Evolutionary conservation across 306 rosid species (phyloP), one percentile per base, ranked within the genome.

Genomic region (Medicago ruthenica): DNA sequence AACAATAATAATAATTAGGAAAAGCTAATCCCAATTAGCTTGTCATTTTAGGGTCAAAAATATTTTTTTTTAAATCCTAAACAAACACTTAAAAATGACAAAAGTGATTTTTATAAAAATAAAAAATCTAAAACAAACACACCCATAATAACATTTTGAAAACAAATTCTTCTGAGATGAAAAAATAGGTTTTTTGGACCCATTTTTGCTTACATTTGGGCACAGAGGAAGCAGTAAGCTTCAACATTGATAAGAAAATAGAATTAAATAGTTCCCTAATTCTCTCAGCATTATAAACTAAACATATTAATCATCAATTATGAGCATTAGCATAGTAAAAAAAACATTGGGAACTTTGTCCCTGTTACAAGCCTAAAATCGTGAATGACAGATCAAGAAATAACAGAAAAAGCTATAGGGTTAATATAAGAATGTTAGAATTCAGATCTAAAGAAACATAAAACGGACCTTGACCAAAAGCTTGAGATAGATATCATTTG

Each of bases 401-500:
- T 47, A 47, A 14, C 14, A 7, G 1, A 21, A 71, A 8, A 12
- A 51, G 48, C 0, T 50, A 10, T 12, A 24, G 10, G 34, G 41
- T 18, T 17, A 47, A 5, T 1, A 54, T 7, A 13, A 9, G 5
- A 1, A 51, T 2, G 24, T 12, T 39, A 41, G 8, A 71, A 21
- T 13, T 16, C 7, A 31, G 67, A 74, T 47, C 70, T 57, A 12
- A 47, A 45, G 12, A 4, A 16, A 45, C 16, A 3, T 31, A 34
- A 67, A 9, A 61, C 37, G 2, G 0, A 85, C 89, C 89, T 85
- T 85, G n/a, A 85, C 89, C 69, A 85, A 69, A 39, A 85, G 89
- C 76, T 85, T 82, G 39, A 83, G 97, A 65, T 93, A 93, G 79
- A 93, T 89, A 87, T 93, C 98, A 63, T 91, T 87, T 62, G 97